phyloP scores from a whole-genome alignment of 2,329 filamentous ascomycete genomes.

The Coniochaeta sp. region DNA sequence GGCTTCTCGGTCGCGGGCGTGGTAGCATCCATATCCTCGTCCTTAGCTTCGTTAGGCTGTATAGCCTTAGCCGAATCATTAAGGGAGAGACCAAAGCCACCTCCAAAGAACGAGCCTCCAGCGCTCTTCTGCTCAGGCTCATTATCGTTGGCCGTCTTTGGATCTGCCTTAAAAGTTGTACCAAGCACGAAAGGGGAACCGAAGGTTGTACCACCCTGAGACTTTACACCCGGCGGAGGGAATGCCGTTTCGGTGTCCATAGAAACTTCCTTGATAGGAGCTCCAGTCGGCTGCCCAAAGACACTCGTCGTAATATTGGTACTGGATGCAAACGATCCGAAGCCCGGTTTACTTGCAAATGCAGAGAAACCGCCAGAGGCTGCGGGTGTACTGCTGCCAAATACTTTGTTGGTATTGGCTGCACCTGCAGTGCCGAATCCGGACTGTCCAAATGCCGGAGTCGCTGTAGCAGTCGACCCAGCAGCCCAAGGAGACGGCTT shows the following conservation, averaged over 20 bases:
- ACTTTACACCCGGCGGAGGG: conserved; percentile 28
- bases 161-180: conserved; percentile 60
- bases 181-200: conserved; percentile 59
- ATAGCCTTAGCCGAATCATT: conserved; percentile 33
- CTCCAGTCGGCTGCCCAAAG: conserved; percentile 29
- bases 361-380: conserved; percentile 41
- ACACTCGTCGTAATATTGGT: conserved; percentile 23
- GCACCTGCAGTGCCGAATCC: conserved; percentile 35
- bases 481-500: conserved; percentile 46
- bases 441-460: conserved; percentile 47
- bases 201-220: conserved; percentile 27
- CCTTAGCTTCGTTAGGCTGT: conserved; percentile 26
- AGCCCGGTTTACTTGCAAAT: conserved; percentile 48
- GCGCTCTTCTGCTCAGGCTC: conserved; percentile 34
- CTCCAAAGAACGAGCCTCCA: conserved; percentile 51
- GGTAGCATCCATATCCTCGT: conserved; percentile 43
- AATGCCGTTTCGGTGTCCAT: conserved; percentile 31
- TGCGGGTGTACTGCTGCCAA: conserved; percentile 21
- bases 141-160: conserved; percentile 50
- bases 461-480: conserved; percentile 22
- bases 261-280: conserved; percentile 22
- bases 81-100: conserved; percentile 52
- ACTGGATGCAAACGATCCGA: conserved; percentile 37
- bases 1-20: conserved; percentile 29
- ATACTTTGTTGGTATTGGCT: conserved; percentile 27